Conservation (phyloP, 2,329 filamentous ascomycete species). For the Hymenoscyphus salicellus region DNA sequence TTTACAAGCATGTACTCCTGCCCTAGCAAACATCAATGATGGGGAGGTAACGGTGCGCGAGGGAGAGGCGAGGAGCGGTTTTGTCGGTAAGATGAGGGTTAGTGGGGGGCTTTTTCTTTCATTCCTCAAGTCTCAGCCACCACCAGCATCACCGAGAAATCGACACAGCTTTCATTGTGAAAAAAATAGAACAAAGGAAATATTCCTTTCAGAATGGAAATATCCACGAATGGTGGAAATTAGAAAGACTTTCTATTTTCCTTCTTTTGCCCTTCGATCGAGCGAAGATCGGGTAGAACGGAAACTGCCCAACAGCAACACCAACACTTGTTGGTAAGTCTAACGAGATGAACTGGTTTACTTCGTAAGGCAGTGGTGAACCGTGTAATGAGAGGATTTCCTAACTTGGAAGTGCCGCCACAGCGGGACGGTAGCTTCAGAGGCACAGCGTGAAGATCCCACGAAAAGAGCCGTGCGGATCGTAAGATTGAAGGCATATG, state of each 20-base stretch:
- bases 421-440: neutral
- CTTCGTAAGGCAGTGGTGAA: neutral
- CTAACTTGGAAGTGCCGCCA: neutral
- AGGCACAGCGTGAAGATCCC: neutral
- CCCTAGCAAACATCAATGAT: neutral
- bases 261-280: neutral
- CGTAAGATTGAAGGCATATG: neutral
- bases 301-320: neutral
- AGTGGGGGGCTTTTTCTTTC: neutral
- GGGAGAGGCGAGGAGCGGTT: neutral
- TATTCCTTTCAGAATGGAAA: neutral
- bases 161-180: neutral
- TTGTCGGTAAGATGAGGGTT: neutral
- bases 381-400: neutral
- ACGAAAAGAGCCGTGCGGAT: neutral
- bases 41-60: neutral
- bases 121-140: neutral
- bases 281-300: neutral
- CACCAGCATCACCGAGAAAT: neutral
- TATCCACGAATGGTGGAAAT: neutral
- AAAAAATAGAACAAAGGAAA: neutral
- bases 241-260: neutral
- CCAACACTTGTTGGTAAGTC: neutral
- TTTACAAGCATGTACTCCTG: neutral
- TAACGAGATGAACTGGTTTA: neutral